Conservation (phyloP, 176 grass and related monocot genomes). For the Eremochloa ophiuroides region DNA sequence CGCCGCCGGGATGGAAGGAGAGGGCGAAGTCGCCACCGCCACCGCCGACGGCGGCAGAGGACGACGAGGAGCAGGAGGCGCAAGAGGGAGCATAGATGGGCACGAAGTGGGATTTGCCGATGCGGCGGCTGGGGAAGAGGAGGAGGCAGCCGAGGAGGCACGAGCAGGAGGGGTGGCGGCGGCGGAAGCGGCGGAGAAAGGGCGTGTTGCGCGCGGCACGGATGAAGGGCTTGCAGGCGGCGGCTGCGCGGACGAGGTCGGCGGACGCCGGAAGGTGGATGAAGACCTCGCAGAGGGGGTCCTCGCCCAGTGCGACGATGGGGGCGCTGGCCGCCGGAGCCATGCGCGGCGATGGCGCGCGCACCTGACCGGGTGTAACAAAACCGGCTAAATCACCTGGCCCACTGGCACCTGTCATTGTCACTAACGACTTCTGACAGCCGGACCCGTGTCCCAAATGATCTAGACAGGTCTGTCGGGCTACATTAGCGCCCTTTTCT, state of each 20-base stretch:
- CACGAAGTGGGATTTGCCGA: neutral
- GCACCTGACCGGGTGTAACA: neutral
- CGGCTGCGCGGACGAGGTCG: conserved; percentile 32
- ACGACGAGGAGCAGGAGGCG: neutral
- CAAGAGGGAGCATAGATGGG: neutral
- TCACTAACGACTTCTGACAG: no score
- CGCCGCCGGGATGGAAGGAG: conserved; percentile 30
- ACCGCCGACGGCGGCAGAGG: neutral
- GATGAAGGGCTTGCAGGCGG: no score
- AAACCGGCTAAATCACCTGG: no score
- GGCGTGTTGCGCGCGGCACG: conserved; percentile 18
- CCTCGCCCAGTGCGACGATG: conserved; percentile 27
- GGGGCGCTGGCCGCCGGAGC: conserved; percentile 23
- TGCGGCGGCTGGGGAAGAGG: neutral
- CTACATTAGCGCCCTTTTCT: no score
- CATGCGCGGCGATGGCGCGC: conserved; percentile 20
- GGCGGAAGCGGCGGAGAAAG: conserved; percentile 48
- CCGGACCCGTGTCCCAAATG: no score
- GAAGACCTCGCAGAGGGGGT: conserved; percentile 39
- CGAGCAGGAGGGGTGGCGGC: conserved; percentile 36
- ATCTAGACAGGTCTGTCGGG: no score
- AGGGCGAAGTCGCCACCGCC: conserved; percentile 14
- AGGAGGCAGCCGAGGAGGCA: conserved; percentile 33
- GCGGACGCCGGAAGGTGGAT: conserved; percentile 16
- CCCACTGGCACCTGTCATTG: no score